Conservation (phyloP, 305 asterid genomes). For the Fraxinus velutina region DNA sequence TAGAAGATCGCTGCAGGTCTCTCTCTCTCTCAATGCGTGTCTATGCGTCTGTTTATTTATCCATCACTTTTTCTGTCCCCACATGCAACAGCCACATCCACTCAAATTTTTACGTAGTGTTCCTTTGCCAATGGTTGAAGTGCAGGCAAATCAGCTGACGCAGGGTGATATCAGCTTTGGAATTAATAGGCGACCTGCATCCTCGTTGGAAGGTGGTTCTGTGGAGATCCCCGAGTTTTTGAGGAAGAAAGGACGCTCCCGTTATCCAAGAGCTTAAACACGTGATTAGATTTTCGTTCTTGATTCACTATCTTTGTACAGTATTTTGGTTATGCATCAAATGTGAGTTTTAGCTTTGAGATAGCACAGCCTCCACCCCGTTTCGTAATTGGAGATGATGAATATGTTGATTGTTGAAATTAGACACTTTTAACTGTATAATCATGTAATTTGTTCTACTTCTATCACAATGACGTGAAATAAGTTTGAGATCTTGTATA, state of each 20-base stretch:
- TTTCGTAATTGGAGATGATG: neutral
- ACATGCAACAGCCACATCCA: neutral
- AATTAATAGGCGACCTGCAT: constrained; percentile 55
- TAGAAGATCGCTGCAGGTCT: constrained; percentile 64
- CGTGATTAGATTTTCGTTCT: neutral
- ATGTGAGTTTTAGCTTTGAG: constrained; percentile 19
- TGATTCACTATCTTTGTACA: constrained; percentile 30
- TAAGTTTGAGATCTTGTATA: neutral
- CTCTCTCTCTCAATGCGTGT: neutral
- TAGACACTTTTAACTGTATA: neutral
- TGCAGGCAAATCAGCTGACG: constrained; percentile 58
- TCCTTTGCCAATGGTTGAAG: neutral
- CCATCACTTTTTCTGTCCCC: neutral
- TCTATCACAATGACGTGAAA: neutral
- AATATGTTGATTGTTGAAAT: neutral
- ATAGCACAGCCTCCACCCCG: constrained; percentile 12
- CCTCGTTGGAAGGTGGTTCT: constrained; percentile 63
- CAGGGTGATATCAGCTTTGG: constrained; percentile 59
- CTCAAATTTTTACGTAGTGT: neutral
- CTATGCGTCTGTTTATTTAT: neutral
- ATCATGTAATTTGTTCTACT: neutral
- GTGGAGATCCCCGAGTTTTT: constrained; percentile 92
- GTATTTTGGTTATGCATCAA: constrained; percentile 31
- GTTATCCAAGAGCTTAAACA: constrained; percentile 71
- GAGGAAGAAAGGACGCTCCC: constrained; percentile 84